A percentile compares a stretch with the other conserved stretches of the same genome.
phyloP scores from a whole-genome alignment of 1,139 yeast species.

The Wickerhamomyces sp. region DNA sequence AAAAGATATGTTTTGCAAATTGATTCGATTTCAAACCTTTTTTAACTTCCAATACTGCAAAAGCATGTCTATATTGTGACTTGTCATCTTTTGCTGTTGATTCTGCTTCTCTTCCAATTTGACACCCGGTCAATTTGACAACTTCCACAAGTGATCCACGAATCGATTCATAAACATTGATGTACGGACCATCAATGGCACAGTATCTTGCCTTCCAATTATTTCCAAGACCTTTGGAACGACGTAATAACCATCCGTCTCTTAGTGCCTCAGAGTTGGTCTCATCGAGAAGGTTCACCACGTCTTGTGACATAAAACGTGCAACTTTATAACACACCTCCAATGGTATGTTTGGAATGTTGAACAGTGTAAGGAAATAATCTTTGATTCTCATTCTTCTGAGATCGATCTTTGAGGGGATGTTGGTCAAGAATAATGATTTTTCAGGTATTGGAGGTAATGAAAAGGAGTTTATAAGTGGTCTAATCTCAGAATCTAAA shows the following conservation, averaged over 20 bases:
- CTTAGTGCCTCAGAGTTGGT: constrained; percentile 51
- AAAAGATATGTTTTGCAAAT: constrained; percentile 59
- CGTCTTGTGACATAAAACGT: constrained; percentile 62
- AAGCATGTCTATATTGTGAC: constrained; percentile 73
- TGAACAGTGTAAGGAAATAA: constrained; percentile 55
- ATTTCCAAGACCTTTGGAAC: constrained; percentile 51
- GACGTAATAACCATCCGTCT: constrained; percentile 66
- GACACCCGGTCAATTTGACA: constrained; percentile 52
- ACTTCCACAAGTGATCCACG: constrained; percentile 56
- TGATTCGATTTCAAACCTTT: constrained; percentile 51
- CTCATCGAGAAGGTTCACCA: constrained; percentile 59
- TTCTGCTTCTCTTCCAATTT: constrained; percentile 58
- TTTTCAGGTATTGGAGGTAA: constrained; percentile 65
- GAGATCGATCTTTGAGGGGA: constrained; percentile 62
- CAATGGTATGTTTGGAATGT: constrained; percentile 58
- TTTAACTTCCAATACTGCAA: constrained; percentile 61
- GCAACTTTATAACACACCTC: constrained; percentile 51
- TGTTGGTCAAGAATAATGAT: constrained; percentile 45
- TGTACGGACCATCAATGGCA: constrained; percentile 57
- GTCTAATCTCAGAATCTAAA: constrained; percentile 52
- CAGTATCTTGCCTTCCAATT: constrained; percentile 75
- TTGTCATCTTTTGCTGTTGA: constrained; percentile 53
- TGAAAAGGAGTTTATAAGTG: constrained; percentile 48
- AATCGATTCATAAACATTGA: constrained; percentile 58
- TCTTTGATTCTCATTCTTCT: constrained; percentile 52